Evolutionary conservation across 805 yeast genomes (phyloP).

Genomic region (Cyberlindnera americana): DNA sequence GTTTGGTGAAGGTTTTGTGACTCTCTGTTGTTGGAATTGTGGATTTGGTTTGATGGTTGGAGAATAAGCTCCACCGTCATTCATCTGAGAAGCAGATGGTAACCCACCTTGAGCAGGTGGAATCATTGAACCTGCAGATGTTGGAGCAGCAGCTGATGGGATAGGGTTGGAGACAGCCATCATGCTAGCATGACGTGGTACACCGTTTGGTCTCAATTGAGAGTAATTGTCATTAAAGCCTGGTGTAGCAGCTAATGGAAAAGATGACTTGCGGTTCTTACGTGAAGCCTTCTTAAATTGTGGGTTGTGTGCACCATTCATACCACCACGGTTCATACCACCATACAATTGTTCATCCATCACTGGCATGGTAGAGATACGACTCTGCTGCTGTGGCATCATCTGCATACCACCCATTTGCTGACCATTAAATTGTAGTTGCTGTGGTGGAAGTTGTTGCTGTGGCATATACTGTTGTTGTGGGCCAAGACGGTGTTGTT

Average conservation of each 20-base stretch:
- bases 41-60: slow-evolving; percentile 13
- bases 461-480: slow-evolving; percentile 12
- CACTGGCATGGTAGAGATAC: slow-evolving; percentile 25
- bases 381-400: slow-evolving; percentile 25
- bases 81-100: slow-evolving; percentile 7
- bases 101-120: not conserved
- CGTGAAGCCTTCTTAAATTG: slow-evolving; percentile 38
- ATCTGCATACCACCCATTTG: not conserved
- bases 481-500: slow-evolving; percentile 8
- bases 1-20: slow-evolving; percentile 6
- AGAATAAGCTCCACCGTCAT: slow-evolving; percentile 9
- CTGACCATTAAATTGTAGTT: not conserved
- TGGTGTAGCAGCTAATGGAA: slow-evolving; percentile 21
- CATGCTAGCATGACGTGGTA: slow-evolving; percentile 8
- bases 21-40: slow-evolving; percentile 9
- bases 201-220: slow-evolving; percentile 7
- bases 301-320: slow-evolving; percentile 14
- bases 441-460: slow-evolving; percentile 20
- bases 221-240: slow-evolving; percentile 7
- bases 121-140: slow-evolving; percentile 4
- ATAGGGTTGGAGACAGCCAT: slow-evolving; percentile 7
- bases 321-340: slow-evolving; percentile 15
- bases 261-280: slow-evolving; percentile 41
- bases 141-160: slow-evolving; percentile 5
- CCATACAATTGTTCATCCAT: slow-evolving; percentile 15